These are phyloP conservation scores for Trichoderma sp. DNA, from an alignment of 2,329 filamentous ascomycete genomes.

Conservation along the genomic window DNA sequence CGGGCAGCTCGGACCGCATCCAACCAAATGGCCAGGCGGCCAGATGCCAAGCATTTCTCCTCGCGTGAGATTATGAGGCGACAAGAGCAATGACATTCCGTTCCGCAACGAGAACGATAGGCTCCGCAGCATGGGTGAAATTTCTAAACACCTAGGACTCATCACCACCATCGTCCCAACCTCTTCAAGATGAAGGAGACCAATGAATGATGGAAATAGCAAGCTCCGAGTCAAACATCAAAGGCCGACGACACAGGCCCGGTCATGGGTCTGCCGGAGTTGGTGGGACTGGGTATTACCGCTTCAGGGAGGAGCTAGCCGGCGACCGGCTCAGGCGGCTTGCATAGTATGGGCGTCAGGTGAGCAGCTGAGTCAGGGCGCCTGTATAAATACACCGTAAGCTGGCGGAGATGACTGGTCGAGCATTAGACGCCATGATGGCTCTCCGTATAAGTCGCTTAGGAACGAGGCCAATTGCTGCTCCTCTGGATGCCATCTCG, in stretches of 20 bases:
- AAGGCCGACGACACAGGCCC: not conserved
- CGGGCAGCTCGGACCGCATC: slow-evolving; percentile 9
- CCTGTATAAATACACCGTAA: slow-evolving; percentile 3
- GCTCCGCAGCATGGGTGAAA: not conserved
- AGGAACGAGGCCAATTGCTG: not conserved
- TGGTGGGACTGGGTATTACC: slow-evolving; percentile 3
- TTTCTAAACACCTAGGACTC: not conserved
- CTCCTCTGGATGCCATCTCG: not conserved
- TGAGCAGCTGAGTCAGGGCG: slow-evolving; percentile 22
- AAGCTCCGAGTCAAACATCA: not conserved
- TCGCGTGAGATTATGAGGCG: not conserved
- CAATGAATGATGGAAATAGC: not conserved
- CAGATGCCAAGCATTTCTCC: not conserved
- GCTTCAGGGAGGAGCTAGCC: slow-evolving; percentile 2
- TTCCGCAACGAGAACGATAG: not conserved
- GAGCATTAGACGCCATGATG: not conserved
- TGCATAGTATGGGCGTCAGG: slow-evolving; percentile 23
- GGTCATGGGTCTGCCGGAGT: not conserved
- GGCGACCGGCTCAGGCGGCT: slow-evolving; percentile 10
- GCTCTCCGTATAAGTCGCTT: not conserved
- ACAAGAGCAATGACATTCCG: slow-evolving; percentile 7
- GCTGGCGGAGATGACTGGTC: slow-evolving; percentile 8
- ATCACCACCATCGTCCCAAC: not conserved
- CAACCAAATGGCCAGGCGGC: slow-evolving; percentile 3
- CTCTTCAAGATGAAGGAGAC: not conserved